phyloP scores from a whole-genome alignment of 371 early-diverging fungal genomes.

The Rhizopus arrhizus region DNA sequence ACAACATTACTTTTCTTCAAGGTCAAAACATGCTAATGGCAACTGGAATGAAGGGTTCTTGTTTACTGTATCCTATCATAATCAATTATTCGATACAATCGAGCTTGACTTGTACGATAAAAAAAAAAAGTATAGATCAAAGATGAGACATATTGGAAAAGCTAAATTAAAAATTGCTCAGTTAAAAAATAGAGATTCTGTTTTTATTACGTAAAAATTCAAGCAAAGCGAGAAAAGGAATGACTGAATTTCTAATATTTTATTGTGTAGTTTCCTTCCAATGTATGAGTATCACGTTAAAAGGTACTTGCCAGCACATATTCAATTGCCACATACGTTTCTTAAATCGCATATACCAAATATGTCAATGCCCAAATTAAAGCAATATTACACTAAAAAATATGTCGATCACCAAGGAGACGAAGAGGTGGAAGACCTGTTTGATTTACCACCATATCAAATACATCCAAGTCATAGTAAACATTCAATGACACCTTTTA shows the following conservation, averaged over 20 bases:
- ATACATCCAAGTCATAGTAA: conserved; percentile 45
- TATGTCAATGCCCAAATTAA: conserved; percentile 26
- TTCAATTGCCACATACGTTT: conserved; percentile 50
- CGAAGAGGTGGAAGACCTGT: neutral
- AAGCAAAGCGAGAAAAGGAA: neutral
- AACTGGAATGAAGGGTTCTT: conserved; percentile 56
- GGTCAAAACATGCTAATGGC: conserved; percentile 37
- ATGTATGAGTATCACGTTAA: conserved; percentile 54
- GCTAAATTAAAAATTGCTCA: conserved; percentile 47
- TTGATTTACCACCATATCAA: conserved; percentile 19
- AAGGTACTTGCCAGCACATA: conserved; percentile 48
- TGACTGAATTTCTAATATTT: neutral
- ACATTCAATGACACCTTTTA: conserved; percentile 49
- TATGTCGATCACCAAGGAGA: conserved; percentile 6
- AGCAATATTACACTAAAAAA: conserved; percentile 14
- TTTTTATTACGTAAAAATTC: conserved; percentile 49
- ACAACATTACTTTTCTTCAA: conserved; percentile 44
- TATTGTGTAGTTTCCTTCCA: conserved; percentile 39
- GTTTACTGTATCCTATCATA: conserved; percentile 46
- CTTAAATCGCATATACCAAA: conserved; percentile 49
- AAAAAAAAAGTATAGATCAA: conserved; percentile 36
- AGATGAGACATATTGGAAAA: conserved; percentile 47
- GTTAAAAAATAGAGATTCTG: conserved; percentile 40
- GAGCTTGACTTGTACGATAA: conserved; percentile 52
- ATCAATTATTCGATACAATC: conserved; percentile 50